Conservation (phyloP, 305 asterid genomes). For the Fraxinus baroniana region DNA sequence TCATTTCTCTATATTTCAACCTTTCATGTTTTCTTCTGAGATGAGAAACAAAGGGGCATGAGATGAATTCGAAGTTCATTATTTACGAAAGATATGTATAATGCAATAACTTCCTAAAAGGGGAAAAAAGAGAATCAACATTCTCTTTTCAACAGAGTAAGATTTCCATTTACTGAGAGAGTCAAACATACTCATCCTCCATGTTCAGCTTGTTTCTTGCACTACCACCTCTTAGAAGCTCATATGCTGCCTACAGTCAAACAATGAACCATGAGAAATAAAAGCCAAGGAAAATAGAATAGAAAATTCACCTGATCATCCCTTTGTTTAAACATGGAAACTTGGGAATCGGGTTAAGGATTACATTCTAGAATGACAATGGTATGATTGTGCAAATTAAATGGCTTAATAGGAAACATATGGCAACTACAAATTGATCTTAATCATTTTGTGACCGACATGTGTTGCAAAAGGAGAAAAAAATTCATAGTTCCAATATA, state of each 20-base stretch:
- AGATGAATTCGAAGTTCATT: constrained; percentile 12
- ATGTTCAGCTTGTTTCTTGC: constrained; percentile 65
- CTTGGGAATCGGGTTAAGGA: constrained; percentile 2
- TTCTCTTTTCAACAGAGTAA: constrained; percentile 4
- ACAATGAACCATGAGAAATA: constrained; percentile 26
- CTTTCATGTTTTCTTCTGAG: background rate
- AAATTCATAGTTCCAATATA: constrained; percentile 1
- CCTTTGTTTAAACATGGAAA: background rate
- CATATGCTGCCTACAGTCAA: constrained; percentile 61
- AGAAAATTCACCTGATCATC: constrained; percentile 3
- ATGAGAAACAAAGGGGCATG: constrained; percentile 10
- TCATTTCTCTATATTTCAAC: constrained; percentile 2
- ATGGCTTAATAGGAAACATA: constrained; percentile 16
- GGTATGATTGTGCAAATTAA: constrained; percentile 10
- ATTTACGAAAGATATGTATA: background rate
- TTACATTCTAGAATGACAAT: background rate
- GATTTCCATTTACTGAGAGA: constrained; percentile 24
- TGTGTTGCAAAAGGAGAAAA: background rate
- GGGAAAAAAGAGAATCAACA: background rate
- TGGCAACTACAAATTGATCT: constrained; percentile 9
- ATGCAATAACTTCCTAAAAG: constrained; percentile 3
- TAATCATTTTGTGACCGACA: background rate
- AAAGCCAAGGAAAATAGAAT: constrained; percentile 15
- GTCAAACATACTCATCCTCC: constrained; percentile 71
- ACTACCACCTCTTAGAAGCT: constrained; percentile 63